Evolutionary conservation across 2,329 filamentous ascomycete genomes (phyloP), one percentile per base, ranked within the genome.

Genomic region (Domatiomyces catenatus): DNA sequence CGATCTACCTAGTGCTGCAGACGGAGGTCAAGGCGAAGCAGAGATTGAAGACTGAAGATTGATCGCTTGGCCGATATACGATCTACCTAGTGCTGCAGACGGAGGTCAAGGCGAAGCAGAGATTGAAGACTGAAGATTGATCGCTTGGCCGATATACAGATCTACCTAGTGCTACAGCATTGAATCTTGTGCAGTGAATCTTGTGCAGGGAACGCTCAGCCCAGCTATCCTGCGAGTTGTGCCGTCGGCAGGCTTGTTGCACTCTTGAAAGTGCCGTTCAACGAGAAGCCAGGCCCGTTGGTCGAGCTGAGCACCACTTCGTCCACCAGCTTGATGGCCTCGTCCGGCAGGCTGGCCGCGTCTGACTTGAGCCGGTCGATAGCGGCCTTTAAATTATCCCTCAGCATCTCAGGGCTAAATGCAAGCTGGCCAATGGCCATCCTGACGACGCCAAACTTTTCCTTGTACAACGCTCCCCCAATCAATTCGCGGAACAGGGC

Each of bases 401-500:
- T 79, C 69, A 98, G 69, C 75, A 92, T 80, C 61, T 92, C 81
- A 2, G 92, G 88, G 5, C 86, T 86, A 69, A 94, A 94, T 1
- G 79, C 84, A 63, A 98, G 69, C 69, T 95, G 88, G 4, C 90
- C 92, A 54, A 98, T 78, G n/a, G 88, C 83, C 74, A 96, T 78
- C 53, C 89, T 76, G 50, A 98, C 79, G 26, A 92, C 86, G 15
- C 88, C 92, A 58, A 81, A 68, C 58, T 83, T 77, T 71, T 98
- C 92, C 63, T 87, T 80, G 70, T 94, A 98, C 59, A 89, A 81
- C 49, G 82, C 85, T 49, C 82, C 86, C 54, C 90, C 88, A 12
- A 87, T 80, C 68, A 94, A 80, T 58, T 90, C 86, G 61, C 77
- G 79, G 61, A 98, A 84, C 32, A 81, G 76, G n/a, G 73, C 67